phyloP scores from a whole-genome alignment of 257 asterid species.

The Plantago elongata region DNA sequence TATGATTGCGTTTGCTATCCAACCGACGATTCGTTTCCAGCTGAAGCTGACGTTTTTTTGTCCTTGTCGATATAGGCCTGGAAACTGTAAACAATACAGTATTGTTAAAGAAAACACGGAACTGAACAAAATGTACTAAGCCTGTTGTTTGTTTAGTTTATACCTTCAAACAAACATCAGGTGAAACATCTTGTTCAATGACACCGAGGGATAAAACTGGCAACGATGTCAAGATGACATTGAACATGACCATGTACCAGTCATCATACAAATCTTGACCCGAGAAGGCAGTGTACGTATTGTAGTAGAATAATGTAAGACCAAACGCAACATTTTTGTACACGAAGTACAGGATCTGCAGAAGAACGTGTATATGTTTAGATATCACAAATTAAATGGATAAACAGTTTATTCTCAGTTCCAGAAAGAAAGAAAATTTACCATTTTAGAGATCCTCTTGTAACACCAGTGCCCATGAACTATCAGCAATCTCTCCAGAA shows the following conservation, averaged over 20 bases:
- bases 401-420: neutral
- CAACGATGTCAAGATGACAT: conserved; percentile 64
- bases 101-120: neutral
- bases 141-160: neutral
- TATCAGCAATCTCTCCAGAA: conserved; percentile 50
- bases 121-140: neutral
- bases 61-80: conserved; percentile 55
- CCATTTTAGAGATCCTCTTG: conserved; percentile 62
- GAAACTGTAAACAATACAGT: conserved; percentile 42
- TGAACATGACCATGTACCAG: conserved; percentile 70
- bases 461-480: conserved; percentile 73
- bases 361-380: neutral
- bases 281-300: conserved; percentile 47
- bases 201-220: conserved; percentile 67
- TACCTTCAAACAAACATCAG: conserved; percentile 63
- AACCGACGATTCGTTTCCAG: conserved; percentile 51
- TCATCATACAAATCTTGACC: conserved; percentile 57
- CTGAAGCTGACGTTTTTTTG: conserved; percentile 43
- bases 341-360: conserved; percentile 63
- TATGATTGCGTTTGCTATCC: conserved; percentile 43
- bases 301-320: conserved; percentile 59
- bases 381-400: too few species aligned
- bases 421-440: conserved; percentile 6
- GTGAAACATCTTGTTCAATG: conserved; percentile 59
- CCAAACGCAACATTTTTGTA: conserved; percentile 68